These are phyloP conservation scores for Trypanosoma congolense DNA, from an alignment of 208 protist species.

Conservation along the genomic window DNA sequence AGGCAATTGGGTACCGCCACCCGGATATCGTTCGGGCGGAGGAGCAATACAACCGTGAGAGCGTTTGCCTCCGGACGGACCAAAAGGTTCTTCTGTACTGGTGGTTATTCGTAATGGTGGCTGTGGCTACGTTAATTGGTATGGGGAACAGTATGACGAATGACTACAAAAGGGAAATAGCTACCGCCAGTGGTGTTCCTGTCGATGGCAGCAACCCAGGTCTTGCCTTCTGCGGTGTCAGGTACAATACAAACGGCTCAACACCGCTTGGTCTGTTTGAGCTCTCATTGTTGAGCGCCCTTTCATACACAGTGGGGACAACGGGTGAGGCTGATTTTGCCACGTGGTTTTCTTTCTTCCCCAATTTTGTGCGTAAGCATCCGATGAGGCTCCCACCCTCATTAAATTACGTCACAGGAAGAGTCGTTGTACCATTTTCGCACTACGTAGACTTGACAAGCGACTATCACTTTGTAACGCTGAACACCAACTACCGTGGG, in stretches of 20 bases:
- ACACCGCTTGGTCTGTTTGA: conserved; percentile 55
- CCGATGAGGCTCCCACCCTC: conserved; percentile 50
- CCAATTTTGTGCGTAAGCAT: conserved; percentile 52
- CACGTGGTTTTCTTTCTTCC: conserved; percentile 64
- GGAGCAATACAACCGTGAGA: conserved; percentile 38
- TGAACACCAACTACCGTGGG: conserved; percentile 78
- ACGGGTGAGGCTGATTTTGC: conserved; percentile 67
- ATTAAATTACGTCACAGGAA: conserved; percentile 60
- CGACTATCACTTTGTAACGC: conserved; percentile 78
- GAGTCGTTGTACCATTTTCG: conserved; percentile 62
- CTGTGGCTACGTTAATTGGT: conserved; percentile 64
- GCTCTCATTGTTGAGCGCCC: conserved; percentile 60
- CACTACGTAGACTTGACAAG: conserved; percentile 68
- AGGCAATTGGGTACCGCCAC: conserved; percentile 68
- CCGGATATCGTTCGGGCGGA: conserved; percentile 67
- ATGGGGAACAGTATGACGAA: conserved; percentile 59
- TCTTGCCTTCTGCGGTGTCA: conserved; percentile 31
- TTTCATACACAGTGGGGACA: conserved; percentile 67
- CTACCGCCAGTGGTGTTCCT: conserved; percentile 11
- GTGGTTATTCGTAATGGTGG: conserved; percentile 80
- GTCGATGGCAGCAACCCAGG: conserved; percentile 18
- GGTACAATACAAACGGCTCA: conserved; percentile 53
- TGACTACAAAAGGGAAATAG: conserved; percentile 40
- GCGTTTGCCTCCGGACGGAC: conserved; percentile 65
- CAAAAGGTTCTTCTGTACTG: conserved; percentile 74